Conservation (phyloP, 2,329 filamentous ascomycete species). For the Fusarium siculi region DNA sequence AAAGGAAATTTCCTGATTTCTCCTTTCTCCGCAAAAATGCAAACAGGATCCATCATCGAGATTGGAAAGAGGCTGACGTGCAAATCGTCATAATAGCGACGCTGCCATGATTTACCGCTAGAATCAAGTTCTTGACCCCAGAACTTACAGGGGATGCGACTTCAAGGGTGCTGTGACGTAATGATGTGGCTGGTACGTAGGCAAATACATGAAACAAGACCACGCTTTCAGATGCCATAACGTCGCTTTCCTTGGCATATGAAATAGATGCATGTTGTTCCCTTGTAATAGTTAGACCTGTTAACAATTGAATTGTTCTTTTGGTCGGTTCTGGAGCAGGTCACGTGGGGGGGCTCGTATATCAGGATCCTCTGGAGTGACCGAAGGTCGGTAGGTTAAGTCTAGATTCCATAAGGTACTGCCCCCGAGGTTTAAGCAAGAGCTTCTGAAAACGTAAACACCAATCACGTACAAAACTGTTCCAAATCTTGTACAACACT, state of each 20-base stretch:
- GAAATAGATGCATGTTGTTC: neutral
- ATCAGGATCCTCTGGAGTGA: neutral
- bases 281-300: neutral
- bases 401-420: too few relatives aligned
- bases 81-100: constrained; percentile 33
- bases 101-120: constrained; percentile 20
- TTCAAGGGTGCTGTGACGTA: constrained; percentile 12
- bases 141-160: neutral
- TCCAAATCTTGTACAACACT: too few relatives aligned
- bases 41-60: constrained; percentile 21
- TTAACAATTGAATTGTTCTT: neutral
- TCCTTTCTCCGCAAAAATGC: neutral
- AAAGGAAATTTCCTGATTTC: constrained; percentile 12
- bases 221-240: neutral
- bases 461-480: neutral
- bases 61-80: constrained; percentile 26
- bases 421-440: neutral
- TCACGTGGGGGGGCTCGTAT: neutral
- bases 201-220: neutral
- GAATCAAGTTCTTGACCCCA: constrained; percentile 16
- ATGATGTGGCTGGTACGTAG: neutral
- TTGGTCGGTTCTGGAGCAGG: neutral
- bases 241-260: neutral
- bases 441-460: neutral
- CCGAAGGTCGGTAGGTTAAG: too few relatives aligned